Conservation (phyloP, 2,329 filamentous ascomycete species). For the Neofusicoccum ribis region DNA sequence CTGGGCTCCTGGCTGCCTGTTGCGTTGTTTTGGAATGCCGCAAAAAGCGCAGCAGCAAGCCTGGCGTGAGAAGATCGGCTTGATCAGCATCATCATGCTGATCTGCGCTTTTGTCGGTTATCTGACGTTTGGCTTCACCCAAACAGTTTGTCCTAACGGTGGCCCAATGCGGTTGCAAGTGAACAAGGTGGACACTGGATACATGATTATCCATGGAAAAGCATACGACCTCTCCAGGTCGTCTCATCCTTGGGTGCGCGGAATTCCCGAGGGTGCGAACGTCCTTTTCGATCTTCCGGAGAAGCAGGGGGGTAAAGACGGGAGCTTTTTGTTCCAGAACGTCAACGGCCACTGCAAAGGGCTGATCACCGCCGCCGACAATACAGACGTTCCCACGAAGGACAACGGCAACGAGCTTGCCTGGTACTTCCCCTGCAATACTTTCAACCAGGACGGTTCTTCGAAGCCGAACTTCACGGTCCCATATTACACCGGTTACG, state of each 20-base stretch:
- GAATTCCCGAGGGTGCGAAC: constrained; percentile 73
- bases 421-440: constrained; percentile 95
- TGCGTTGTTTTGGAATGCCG: constrained; percentile 82
- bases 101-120: constrained; percentile 92
- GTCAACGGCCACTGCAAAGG: constrained; percentile 97
- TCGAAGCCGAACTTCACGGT: constrained; percentile 70
- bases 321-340: constrained; percentile 96
- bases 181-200: constrained; percentile 78
- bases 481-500: constrained; percentile 79
- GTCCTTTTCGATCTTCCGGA: constrained; percentile 83
- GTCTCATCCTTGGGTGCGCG: constrained; percentile 74
- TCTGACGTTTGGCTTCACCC: constrained; percentile 93
- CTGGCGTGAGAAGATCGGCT: constrained; percentile 96
- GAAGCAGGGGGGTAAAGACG: constrained; percentile 84
- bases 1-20: constrained; percentile 83
- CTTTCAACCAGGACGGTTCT: constrained; percentile 93
- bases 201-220: constrained; percentile 94
- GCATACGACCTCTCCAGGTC: constrained; percentile 82
- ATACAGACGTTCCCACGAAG: constrained; percentile 80
- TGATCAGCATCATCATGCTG: constrained; percentile 87
- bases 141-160: constrained; percentile 76
- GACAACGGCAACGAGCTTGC: constrained; percentile 67
- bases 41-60: constrained; percentile 85
- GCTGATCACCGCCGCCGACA: constrained; percentile 70
- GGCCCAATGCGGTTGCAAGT: constrained; percentile 68